Conservation (phyloP, 108 stramenopile genomes). For the Cylindrotheca closterium region DNA sequence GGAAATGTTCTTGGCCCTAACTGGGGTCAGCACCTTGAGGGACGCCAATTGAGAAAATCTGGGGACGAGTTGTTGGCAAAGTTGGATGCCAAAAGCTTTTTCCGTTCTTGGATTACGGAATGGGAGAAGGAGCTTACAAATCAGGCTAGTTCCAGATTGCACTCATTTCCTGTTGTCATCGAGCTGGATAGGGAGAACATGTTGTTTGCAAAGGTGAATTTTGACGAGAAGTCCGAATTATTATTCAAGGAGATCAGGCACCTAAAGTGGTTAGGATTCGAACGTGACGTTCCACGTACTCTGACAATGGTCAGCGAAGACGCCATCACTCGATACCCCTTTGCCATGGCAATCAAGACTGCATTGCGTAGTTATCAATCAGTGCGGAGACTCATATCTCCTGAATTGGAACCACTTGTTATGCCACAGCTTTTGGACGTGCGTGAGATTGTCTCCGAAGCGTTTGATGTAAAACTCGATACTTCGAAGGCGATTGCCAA, state of each 20-base stretch:
- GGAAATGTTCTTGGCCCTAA: slow-evolving; percentile 93
- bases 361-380: slow-evolving; percentile 84
- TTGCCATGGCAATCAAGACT: slow-evolving; percentile 88
- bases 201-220: slow-evolving; percentile 87
- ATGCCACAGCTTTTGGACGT: slow-evolving; percentile 75
- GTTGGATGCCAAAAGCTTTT: slow-evolving; percentile 85
- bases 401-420: slow-evolving; percentile 78
- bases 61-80: slow-evolving; percentile 94
- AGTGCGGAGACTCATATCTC: slow-evolving; percentile 61
- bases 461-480: slow-evolving; percentile 76
- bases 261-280: slow-evolving; percentile 93
- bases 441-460: slow-evolving; percentile 67
- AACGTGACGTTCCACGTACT: slow-evolving; percentile 74
- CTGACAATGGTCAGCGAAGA: slow-evolving; percentile 68
- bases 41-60: slow-evolving; percentile 87
- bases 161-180: slow-evolving; percentile 70
- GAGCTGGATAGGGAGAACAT: slow-evolving; percentile 47
- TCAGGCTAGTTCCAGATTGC: slow-evolving; percentile 58
- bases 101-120: slow-evolving; percentile 80
- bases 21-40: slow-evolving; percentile 96
- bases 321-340: slow-evolving; percentile 66
- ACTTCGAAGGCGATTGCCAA: slow-evolving; percentile 61
- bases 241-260: slow-evolving; percentile 95
- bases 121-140: slow-evolving; percentile 78
- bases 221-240: slow-evolving; percentile 88